These are phyloP conservation scores for Starmerella ratchasimensis DNA, from an alignment of 805 yeast genomes.

Conservation along the genomic window DNA sequence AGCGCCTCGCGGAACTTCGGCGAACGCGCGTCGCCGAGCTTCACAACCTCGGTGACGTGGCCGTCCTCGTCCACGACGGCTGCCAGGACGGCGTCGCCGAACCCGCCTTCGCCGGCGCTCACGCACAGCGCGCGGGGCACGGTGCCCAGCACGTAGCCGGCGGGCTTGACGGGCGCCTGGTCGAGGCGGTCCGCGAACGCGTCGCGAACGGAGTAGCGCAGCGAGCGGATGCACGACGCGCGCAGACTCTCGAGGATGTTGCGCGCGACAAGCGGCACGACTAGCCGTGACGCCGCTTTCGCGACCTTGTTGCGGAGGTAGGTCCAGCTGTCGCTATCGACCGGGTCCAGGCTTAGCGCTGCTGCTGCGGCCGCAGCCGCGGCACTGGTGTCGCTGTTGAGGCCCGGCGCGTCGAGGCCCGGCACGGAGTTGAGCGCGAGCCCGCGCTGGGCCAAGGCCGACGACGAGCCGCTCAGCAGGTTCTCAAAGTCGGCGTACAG, in stretches of 20 bases:
- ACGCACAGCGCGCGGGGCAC: conserved; percentile 72
- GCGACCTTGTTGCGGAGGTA: conserved; percentile 54
- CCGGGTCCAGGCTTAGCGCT: background rate
- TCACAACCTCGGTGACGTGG: conserved; percentile 57
- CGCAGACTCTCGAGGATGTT: conserved; percentile 75
- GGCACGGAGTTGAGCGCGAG: background rate
- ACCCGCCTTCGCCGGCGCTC: conserved; percentile 76
- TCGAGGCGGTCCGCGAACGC: conserved; percentile 59
- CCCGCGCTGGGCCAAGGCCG: too few species aligned
- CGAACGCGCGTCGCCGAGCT: conserved; percentile 60
- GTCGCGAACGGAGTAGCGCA: conserved; percentile 57
- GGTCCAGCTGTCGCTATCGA: conserved; percentile 61
- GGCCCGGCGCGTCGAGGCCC: background rate
- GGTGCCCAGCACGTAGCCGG: conserved; percentile 63
- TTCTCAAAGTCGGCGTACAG: conserved; percentile 29
- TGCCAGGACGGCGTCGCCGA: conserved; percentile 75
- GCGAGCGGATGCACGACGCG: conserved; percentile 55
- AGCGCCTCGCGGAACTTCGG: conserved; percentile 54
- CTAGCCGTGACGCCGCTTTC: conserved; percentile 49
- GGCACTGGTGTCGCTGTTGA: too few species aligned
- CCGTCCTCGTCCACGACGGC: conserved; percentile 69
- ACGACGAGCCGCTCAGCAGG: conserved; percentile 3
- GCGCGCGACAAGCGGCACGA: conserved; percentile 52
- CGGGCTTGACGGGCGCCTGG: conserved; percentile 87
- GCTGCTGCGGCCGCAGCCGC: background rate